phyloP scores from a whole-genome alignment of 805 yeast genomes.

The Nadsonia fulvescens region DNA sequence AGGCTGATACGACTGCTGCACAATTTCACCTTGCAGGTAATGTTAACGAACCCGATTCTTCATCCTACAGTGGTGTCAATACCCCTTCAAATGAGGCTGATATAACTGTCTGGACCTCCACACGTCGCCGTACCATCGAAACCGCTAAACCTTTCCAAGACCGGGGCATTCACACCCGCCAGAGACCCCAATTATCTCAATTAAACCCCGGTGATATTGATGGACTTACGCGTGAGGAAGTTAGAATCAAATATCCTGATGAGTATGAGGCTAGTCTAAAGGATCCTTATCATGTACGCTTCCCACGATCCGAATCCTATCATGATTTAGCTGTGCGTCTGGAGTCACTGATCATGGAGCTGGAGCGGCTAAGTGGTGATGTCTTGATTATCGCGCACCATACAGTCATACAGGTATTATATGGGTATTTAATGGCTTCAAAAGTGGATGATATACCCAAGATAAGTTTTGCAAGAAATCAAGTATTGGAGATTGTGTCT shows the following conservation, averaged over 20 bases:
- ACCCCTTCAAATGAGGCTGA: constrained; percentile 28
- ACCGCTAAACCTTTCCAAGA: constrained; percentile 51
- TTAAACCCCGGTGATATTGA: constrained; percentile 81
- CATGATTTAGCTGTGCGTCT: constrained; percentile 90
- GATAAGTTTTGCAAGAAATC: constrained; percentile 60
- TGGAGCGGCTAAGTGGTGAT: constrained; percentile 74
- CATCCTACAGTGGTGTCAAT: constrained; percentile 2
- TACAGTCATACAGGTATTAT: constrained; percentile 69
- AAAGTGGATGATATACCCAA: constrained; percentile 74
- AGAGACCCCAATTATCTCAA: constrained; percentile 71
- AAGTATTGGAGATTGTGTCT: constrained; percentile 72
- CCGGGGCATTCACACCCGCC: constrained; percentile 44
- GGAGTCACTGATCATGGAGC: constrained; percentile 82
- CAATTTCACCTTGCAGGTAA: too few species aligned
- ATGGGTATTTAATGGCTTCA: constrained; percentile 89
- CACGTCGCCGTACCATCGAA: constrained; percentile 66
- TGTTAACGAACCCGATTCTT: constrained; percentile 5
- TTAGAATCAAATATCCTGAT: constrained; percentile 40
- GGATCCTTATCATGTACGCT: constrained; percentile 89
- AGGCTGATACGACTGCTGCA: constrained; percentile 3
- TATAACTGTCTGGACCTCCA: constrained; percentile 89
- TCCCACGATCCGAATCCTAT: constrained; percentile 82
- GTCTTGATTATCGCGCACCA: constrained; percentile 86
- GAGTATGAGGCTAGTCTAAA: constrained; percentile 46
- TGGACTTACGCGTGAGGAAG: constrained; percentile 41